Evolutionary conservation across 169 alveolate genomes (phyloP).

Genomic region (Plasmodium fragile): DNA sequence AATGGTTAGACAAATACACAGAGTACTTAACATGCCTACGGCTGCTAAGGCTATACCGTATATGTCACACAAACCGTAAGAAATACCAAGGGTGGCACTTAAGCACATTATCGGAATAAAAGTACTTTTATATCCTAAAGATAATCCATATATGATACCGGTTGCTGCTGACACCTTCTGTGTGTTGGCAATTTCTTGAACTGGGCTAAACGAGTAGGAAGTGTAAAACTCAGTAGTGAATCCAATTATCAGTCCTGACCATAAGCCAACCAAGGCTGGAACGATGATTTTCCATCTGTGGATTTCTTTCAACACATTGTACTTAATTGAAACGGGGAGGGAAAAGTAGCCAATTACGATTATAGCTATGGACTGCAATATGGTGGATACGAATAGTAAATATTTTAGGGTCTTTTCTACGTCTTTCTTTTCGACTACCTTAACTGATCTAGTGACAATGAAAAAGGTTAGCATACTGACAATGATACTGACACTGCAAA

Average conservation of each 20-base stretch:
- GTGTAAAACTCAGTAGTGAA: conserved; percentile 91
- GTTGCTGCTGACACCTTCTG: conserved; percentile 91
- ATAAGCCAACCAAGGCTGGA: conserved; percentile 87
- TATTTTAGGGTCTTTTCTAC: conserved; percentile 89
- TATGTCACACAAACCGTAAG: conserved; percentile 88
- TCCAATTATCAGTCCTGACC: conserved; percentile 90
- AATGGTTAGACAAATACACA: conserved; percentile 90
- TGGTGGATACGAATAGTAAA: conserved; percentile 89
- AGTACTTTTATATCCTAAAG: conserved; percentile 91
- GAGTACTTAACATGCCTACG: conserved; percentile 93
- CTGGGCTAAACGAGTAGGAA: conserved; percentile 90
- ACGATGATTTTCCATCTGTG: conserved; percentile 81
- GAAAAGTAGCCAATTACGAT: conserved; percentile 77
- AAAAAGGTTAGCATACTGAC: conserved; percentile 85
- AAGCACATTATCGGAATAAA: conserved; percentile 89
- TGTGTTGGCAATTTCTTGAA: conserved; percentile 88
- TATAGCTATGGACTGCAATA: conserved; percentile 88
- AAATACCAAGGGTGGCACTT: conserved; percentile 85
- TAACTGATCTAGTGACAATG: conserved; percentile 81
- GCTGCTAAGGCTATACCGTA: conserved; percentile 93
- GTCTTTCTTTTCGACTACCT: conserved; percentile 81
- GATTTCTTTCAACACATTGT: conserved; percentile 27
- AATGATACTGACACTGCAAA: conserved; percentile 88
- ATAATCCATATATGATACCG: conserved; percentile 90
- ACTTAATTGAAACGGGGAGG: conserved; percentile 76